Percentiles rank a stretch among this genome's conserved stretches.
Evolutionary conservation across 2,329 filamentous ascomycete genomes (phyloP).

Genomic region (Mycosphaerella arachidis): DNA sequence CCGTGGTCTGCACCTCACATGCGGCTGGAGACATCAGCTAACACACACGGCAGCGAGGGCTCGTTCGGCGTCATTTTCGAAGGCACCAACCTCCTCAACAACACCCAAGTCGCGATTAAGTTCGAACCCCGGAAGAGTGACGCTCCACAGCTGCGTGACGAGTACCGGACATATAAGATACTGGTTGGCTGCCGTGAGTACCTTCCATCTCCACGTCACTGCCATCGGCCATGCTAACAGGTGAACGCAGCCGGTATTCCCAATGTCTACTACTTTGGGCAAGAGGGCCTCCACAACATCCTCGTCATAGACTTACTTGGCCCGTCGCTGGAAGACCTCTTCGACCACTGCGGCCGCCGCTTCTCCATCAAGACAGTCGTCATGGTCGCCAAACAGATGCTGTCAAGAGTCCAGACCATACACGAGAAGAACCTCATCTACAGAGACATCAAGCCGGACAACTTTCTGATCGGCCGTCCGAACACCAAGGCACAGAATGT

Average conservation of each 20-base stretch:
- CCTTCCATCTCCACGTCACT: conserved; percentile 4
- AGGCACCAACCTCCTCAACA: conserved; percentile 96
- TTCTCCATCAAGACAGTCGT: conserved; percentile 98
- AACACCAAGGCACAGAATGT: conserved; percentile 94
- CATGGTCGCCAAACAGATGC: conserved; percentile 99
- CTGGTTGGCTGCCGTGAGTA: conserved; percentile 96
- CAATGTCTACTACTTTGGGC: conserved; percentile 99
- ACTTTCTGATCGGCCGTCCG: conserved; percentile 93
- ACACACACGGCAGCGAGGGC: conserved; percentile 57
- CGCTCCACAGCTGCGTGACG: conserved; percentile 93
- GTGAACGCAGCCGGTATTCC: conserved; percentile 78
- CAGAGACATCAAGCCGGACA: conserved; percentile 98
- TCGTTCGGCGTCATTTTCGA: conserved; percentile 99
- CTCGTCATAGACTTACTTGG: conserved; percentile 95
- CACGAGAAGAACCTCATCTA: conserved; percentile 99
- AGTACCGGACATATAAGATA: conserved; percentile 99
- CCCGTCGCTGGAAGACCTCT: conserved; percentile 91
- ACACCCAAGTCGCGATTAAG: conserved; percentile 99
- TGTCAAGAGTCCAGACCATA: conserved; percentile 87
- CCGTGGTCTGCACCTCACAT: conserved; percentile 2
- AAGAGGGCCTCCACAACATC: conserved; percentile 97
- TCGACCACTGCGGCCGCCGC: conserved; percentile 91
- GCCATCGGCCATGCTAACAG: conserved; percentile 1
- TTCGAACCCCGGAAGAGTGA: conserved; percentile 99
- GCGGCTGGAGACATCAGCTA: conserved; percentile 11